A percentile compares a stretch with the other conserved stretches of the same genome.
Conservation (phyloP, 129 eudicot genomes). For the Erigeron canadensis region DNA sequence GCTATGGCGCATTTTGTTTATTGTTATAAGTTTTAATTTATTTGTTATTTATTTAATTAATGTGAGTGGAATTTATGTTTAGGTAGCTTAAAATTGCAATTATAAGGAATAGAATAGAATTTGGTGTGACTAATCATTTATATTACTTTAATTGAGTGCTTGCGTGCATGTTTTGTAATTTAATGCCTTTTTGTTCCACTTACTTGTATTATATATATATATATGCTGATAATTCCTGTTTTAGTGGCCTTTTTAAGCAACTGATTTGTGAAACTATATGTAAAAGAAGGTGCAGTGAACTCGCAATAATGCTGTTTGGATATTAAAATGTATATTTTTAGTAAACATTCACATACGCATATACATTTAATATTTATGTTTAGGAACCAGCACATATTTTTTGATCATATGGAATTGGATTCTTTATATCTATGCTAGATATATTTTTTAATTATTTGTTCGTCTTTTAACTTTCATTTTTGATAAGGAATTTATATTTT, state of each 20-base stretch:
- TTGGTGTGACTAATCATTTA: neutral
- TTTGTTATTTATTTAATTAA: neutral
- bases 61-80: constrained; percentile 19
- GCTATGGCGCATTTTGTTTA: constrained; percentile 4
- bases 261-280: constrained; percentile 15
- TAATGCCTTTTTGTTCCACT: constrained; percentile 27
- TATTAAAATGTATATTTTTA: constrained; percentile 9
- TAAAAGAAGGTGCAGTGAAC: constrained; percentile 18
- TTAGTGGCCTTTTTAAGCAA: constrained; percentile 22
- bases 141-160: constrained; percentile 19
- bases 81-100: constrained; percentile 34
- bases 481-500: constrained; percentile 2
- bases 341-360: neutral
- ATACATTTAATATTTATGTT: constrained; percentile 1
- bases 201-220: constrained; percentile 6
- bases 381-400: constrained; percentile 13
- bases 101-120: constrained; percentile 29
- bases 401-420: constrained; percentile 2
- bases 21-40: neutral
- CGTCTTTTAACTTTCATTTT: constrained; percentile 10
- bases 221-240: constrained; percentile 20
- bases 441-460: constrained; percentile 20
- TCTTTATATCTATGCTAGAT: constrained; percentile 11
- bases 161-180: constrained; percentile 23
- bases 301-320: constrained; percentile 8